Conservation (phyloP, 306 rosid species). For the Prunus kanzakura region DNA sequence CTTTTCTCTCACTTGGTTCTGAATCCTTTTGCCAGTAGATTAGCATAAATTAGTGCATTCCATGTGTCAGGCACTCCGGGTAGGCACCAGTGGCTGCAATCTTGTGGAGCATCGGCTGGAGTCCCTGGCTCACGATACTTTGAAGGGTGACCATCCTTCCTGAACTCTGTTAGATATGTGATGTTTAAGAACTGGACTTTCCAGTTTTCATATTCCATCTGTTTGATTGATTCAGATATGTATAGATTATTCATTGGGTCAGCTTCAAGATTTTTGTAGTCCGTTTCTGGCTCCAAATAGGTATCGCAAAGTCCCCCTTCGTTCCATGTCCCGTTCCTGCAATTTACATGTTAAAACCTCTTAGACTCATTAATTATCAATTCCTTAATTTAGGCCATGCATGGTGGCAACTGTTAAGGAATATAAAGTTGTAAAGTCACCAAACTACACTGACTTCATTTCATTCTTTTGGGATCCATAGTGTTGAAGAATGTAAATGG, state of each 20-base stretch:
- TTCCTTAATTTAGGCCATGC: neutral
- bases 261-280: conserved; percentile 40
- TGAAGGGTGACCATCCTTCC: conserved; percentile 95
- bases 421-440: conserved; percentile 1
- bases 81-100: conserved; percentile 98
- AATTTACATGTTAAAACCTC: conserved; percentile 21
- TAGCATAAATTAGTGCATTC: conserved; percentile 79
- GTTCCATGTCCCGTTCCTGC: conserved; percentile 84
- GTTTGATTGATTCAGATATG: conserved; percentile 57
- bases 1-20: conserved; percentile 31
- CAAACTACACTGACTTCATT: neutral
- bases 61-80: conserved; percentile 98
- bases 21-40: conserved; percentile 54
- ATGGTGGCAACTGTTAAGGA: neutral
- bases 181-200: conserved; percentile 69
- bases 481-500: neutral
- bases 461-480: neutral
- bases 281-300: conserved; percentile 52
- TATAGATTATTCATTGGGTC: conserved; percentile 56
- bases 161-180: conserved; percentile 72
- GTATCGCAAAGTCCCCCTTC: conserved; percentile 63
- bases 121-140: conserved; percentile 77
- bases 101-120: conserved; percentile 75
- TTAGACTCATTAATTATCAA: conserved; percentile 1
- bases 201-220: conserved; percentile 57